phyloP scores from a whole-genome alignment of 305 asterid genomes.

The Fraxinus baroniana region DNA sequence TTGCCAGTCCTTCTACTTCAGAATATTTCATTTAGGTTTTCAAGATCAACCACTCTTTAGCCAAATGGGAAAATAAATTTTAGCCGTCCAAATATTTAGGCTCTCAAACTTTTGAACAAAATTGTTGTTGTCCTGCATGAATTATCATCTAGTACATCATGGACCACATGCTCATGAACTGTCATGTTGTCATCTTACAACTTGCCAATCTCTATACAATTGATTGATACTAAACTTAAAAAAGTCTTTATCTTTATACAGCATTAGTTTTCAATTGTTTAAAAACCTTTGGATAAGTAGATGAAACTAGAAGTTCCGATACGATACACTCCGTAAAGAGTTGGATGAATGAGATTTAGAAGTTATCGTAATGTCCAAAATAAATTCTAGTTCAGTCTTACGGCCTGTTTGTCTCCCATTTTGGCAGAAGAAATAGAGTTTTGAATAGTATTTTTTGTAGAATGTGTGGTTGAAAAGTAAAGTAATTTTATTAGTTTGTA shows the following conservation, averaged over 20 bases:
- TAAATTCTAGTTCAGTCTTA: not conserved
- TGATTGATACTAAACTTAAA: not conserved
- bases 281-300: not conserved
- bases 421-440: too few species aligned
- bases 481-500: too few species aligned
- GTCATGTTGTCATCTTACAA: slow-evolving; percentile 18
- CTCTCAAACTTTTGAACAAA: not conserved
- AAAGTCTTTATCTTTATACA: not conserved
- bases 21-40: not conserved
- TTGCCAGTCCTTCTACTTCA: not conserved
- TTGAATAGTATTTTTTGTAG: too few species aligned
- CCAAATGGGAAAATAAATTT: slow-evolving; percentile 2
- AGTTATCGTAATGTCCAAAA: not conserved
- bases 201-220: not conserved
- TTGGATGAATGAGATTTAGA: not conserved
- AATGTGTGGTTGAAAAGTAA: too few species aligned
- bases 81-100: slow-evolving; percentile 20
- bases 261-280: not conserved
- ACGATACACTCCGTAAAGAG: not conserved
- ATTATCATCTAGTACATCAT: slow-evolving; percentile 1
- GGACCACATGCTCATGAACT: slow-evolving; percentile 28
- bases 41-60: not conserved
- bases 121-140: not conserved
- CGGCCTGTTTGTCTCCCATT: too few species aligned
- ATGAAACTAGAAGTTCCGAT: not conserved